Evolutionary conservation across 1,284 basidiomycete genomes (phyloP).

Genomic region (Ustilago tritici): DNA sequence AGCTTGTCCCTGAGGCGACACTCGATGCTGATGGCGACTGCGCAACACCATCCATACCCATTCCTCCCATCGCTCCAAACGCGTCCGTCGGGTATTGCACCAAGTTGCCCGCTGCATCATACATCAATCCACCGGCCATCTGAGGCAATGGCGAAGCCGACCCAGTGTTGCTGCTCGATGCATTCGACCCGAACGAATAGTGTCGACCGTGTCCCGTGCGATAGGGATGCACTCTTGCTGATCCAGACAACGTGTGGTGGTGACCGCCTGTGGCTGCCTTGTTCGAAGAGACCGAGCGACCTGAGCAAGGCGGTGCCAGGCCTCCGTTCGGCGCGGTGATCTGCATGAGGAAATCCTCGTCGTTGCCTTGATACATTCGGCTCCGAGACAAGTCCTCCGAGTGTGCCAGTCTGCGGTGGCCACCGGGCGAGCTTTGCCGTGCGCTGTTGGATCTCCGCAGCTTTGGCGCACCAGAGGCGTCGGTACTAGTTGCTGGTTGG

Average conservation of each 20-base stretch:
- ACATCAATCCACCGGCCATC: constrained; percentile 29
- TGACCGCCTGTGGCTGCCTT: constrained; percentile 18
- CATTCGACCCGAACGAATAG: constrained; percentile 52
- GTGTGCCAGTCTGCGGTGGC: constrained; percentile 52
- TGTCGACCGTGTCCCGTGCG: constrained; percentile 52
- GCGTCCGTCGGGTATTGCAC: constrained; percentile 39
- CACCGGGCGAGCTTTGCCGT: constrained; percentile 24
- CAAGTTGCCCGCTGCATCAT: constrained; percentile 28
- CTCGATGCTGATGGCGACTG: constrained; percentile 34
- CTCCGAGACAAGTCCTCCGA: constrained; percentile 59
- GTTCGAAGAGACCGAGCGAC: constrained; percentile 35
- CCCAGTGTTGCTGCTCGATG: constrained; percentile 45
- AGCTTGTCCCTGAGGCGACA: constrained; percentile 35
- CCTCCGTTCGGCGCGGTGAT: constrained; percentile 62
- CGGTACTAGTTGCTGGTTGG: constrained; percentile 9
- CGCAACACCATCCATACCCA: constrained; percentile 25
- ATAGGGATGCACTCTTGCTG: constrained; percentile 46
- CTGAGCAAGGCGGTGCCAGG: constrained; percentile 55
- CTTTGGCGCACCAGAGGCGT: constrained; percentile 8
- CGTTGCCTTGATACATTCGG: constrained; percentile 44
- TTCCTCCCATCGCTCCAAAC: constrained; percentile 11
- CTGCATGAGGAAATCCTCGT: constrained; percentile 50
- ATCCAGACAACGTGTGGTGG: constrained; percentile 30
- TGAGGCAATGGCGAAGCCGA: constrained; percentile 39
- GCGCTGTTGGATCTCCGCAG: constrained; percentile 41